Conservation (phyloP, 306 rosid genomes). For the Gillenia trifoliata region DNA sequence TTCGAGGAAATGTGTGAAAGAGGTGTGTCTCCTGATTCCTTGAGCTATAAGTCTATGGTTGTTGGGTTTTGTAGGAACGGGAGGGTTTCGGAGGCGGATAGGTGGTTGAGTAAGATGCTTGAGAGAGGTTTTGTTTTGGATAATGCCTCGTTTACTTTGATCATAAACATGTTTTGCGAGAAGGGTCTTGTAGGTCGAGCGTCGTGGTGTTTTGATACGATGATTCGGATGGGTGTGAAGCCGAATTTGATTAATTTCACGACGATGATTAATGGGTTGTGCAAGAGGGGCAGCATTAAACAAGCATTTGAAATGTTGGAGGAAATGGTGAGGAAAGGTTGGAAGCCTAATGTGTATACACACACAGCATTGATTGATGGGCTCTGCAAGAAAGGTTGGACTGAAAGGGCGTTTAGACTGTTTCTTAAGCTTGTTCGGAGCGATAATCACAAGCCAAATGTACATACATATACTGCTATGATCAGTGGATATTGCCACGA, state of each 20-base stretch:
- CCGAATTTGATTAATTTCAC: constrained; percentile 81
- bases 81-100: constrained; percentile 60
- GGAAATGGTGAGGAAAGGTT: constrained; percentile 88
- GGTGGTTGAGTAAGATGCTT: constrained; percentile 66
- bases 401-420: constrained; percentile 84
- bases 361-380: constrained; percentile 76
- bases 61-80: constrained; percentile 55
- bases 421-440: constrained; percentile 94
- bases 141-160: constrained; percentile 56
- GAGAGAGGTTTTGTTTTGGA: constrained; percentile 64
- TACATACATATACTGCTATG: constrained; percentile 84
- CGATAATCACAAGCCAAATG: constrained; percentile 70
- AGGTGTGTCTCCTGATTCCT: constrained; percentile 60
- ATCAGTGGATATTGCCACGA: constrained; percentile 76
- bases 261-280: constrained; percentile 70
- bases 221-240: constrained; percentile 54
- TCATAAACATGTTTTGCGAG: constrained; percentile 47
- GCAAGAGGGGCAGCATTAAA: constrained; percentile 82
- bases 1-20: constrained; percentile 78
- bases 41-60: constrained; percentile 64
- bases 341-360: constrained; percentile 89
- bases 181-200: constrained; percentile 56
- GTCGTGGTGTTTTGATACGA: constrained; percentile 55
- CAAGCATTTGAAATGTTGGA: constrained; percentile 97
- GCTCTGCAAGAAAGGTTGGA: constrained; percentile 96